Evolutionary conservation across 345 rosid species (phyloP).

Genomic region (Aethionema arabicum): DNA sequence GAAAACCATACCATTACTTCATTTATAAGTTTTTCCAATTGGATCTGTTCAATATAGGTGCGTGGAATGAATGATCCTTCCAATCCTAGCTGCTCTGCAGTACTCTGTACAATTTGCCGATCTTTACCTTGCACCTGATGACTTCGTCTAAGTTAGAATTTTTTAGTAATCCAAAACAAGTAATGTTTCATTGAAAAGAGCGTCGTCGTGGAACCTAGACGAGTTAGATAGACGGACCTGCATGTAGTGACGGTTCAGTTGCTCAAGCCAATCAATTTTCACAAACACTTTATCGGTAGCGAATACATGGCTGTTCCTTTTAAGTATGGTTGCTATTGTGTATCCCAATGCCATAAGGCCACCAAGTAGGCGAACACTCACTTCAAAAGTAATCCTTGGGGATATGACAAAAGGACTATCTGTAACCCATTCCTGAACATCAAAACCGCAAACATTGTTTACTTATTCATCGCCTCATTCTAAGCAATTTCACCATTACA

Average conservation of each 20-base stretch:
- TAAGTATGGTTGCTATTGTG: slow-evolving; percentile 92
- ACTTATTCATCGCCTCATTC: slow-evolving; percentile 13
- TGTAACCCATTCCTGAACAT: slow-evolving; percentile 87
- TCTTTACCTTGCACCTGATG: slow-evolving; percentile 98
- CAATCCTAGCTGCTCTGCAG: slow-evolving; percentile 75
- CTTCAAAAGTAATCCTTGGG: slow-evolving; percentile 98
- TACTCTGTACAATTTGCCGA: slow-evolving; percentile 53
- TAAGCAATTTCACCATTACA: slow-evolving; percentile 16
- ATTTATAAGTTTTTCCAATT: slow-evolving; percentile 77
- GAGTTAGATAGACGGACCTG: slow-evolving; percentile 54
- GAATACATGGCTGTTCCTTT: slow-evolving; percentile 90
- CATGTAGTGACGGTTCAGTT: slow-evolving; percentile 78
- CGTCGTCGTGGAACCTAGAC: slow-evolving; percentile 5
- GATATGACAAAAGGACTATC: slow-evolving; percentile 98
- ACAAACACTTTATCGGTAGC: slow-evolving; percentile 71
- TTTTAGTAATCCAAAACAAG: not conserved
- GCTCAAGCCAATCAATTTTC: slow-evolving; percentile 96
- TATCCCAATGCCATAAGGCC: slow-evolving; percentile 99
- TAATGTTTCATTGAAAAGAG: not conserved
- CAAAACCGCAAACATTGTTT: slow-evolving; percentile 18
- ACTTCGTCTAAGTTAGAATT: slow-evolving; percentile 11
- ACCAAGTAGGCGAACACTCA: slow-evolving; percentile 96
- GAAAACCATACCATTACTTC: slow-evolving; percentile 72
- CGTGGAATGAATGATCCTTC: slow-evolving; percentile 82
- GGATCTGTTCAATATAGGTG: slow-evolving; percentile 89